Evolutionary conservation across 495 filamentous ascomycete species (phyloP).

Genomic region (Corynascus novoguineensis): DNA sequence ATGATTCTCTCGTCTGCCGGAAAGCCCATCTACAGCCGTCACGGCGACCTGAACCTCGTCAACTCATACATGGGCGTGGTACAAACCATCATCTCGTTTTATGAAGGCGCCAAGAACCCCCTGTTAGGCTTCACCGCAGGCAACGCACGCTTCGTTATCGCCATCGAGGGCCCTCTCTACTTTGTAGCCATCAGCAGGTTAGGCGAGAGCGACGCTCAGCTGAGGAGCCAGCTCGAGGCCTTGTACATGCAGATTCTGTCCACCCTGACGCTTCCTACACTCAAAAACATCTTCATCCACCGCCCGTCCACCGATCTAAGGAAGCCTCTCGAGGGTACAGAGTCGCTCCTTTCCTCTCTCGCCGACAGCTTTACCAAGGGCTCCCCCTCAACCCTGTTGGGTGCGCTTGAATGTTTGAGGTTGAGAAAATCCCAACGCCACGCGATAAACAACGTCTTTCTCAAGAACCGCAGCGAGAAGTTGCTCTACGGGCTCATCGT

Average conservation of each 20-base stretch:
- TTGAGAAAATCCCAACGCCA: slow-evolving; percentile 82
- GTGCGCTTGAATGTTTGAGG: slow-evolving; percentile 83
- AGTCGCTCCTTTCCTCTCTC: slow-evolving; percentile 81
- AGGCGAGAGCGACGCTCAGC: slow-evolving; percentile 82
- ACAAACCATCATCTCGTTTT: slow-evolving; percentile 97
- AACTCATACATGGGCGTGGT: slow-evolving; percentile 93
- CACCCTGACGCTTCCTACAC: slow-evolving; percentile 83
- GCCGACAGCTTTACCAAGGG: slow-evolving; percentile 92
- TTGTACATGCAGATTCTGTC: slow-evolving; percentile 98
- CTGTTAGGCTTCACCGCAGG: slow-evolving; percentile 80
- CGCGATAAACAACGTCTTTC: slow-evolving; percentile 76
- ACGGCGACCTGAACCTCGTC: slow-evolving; percentile 83
- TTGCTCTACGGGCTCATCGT: slow-evolving; percentile 93
- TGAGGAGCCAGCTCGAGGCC: slow-evolving; percentile 83
- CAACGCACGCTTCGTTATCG: slow-evolving; percentile 74
- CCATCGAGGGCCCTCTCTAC: slow-evolving; percentile 78
- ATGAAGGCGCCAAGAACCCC: slow-evolving; percentile 68
- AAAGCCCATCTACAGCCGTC: slow-evolving; percentile 95
- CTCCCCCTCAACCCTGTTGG: slow-evolving; percentile 80
- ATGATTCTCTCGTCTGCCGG: slow-evolving; percentile 92
- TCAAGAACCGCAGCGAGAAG: slow-evolving; percentile 66
- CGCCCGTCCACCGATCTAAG: slow-evolving; percentile 88
- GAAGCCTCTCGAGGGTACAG: slow-evolving; percentile 89
- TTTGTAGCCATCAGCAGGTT: slow-evolving; percentile 89
- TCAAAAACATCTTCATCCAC: slow-evolving; percentile 82